Conservation (phyloP, 2,329 filamentous ascomycete species). For the Diaporthe eres region DNA sequence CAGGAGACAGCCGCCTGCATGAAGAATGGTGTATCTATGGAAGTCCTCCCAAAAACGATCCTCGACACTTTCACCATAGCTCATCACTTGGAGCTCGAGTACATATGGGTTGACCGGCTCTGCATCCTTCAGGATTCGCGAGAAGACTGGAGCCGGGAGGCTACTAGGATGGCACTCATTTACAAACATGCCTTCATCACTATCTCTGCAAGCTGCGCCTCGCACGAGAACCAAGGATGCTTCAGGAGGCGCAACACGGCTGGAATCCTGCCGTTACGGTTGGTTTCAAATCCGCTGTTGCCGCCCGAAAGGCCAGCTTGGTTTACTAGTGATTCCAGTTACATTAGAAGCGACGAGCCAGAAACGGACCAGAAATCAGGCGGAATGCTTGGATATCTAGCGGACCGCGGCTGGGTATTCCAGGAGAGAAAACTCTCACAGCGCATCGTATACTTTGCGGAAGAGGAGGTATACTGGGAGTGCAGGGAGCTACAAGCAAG, state of each 20-base stretch:
- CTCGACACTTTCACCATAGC: background rate
- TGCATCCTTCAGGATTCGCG: constrained; percentile 26
- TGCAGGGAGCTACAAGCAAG: constrained; percentile 22
- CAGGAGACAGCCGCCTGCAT: background rate
- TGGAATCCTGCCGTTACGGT: background rate
- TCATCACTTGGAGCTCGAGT: background rate
- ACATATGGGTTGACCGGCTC: constrained; percentile 29
- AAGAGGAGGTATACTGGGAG: constrained; percentile 22
- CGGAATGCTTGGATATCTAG: constrained; percentile 5
- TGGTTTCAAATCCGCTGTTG: background rate
- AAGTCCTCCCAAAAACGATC: background rate
- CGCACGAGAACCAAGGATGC: constrained; percentile 15
- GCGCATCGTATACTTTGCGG: constrained; percentile 22
- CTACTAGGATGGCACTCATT: constrained; percentile 16
- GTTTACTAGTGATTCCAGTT: background rate
- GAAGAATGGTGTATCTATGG: background rate
- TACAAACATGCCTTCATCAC: constrained; percentile 25
- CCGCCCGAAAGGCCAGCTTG: accelerated
- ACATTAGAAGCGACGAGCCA: background rate
- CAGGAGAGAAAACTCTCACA: constrained; percentile 24
- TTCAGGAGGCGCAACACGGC: background rate
- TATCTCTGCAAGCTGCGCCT: constrained; percentile 10
- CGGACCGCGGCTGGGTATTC: constrained; percentile 26
- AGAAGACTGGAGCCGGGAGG: constrained; percentile 19
- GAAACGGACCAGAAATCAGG: no score